phyloP scores from a whole-genome alignment of 257 asterid genomes.

The Solanum corneliomulleri region DNA sequence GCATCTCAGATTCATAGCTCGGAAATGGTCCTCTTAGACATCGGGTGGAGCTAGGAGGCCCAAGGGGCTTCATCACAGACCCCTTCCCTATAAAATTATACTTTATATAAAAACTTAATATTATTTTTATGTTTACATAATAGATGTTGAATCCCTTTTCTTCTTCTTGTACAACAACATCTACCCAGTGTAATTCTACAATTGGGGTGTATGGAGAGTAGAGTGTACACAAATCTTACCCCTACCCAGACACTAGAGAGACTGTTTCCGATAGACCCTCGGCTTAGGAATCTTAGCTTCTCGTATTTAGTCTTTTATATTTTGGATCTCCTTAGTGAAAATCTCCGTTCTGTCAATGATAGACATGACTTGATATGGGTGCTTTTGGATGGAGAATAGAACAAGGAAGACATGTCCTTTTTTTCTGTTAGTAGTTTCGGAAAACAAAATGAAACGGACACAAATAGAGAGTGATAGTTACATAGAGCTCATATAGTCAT shows the following conservation, averaged over 20 bases:
- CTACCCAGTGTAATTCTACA: neutral
- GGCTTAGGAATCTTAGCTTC: neutral
- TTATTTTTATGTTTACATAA: neutral
- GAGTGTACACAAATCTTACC: neutral
- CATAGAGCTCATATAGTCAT: neutral
- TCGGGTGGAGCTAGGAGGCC: neutral
- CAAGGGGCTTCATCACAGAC: neutral
- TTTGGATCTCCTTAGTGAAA: neutral
- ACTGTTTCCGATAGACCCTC: neutral
- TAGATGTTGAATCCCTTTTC: neutral
- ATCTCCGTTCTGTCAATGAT: neutral
- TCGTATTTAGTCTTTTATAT: neutral
- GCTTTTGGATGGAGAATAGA: neutral
- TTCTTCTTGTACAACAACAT: neutral
- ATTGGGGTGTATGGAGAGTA: neutral
- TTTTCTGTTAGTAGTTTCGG: neutral
- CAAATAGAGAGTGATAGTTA: no score
- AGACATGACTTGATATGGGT: neutral
- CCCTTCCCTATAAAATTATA: neutral
- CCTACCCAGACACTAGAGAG: neutral
- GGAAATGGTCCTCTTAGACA: neutral
- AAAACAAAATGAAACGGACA: neutral
- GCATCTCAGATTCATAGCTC: neutral
- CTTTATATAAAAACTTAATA: neutral
- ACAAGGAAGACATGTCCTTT: neutral